phyloP scores from a whole-genome alignment of 345 rosid genomes.

The Pugionium dolabratum region DNA sequence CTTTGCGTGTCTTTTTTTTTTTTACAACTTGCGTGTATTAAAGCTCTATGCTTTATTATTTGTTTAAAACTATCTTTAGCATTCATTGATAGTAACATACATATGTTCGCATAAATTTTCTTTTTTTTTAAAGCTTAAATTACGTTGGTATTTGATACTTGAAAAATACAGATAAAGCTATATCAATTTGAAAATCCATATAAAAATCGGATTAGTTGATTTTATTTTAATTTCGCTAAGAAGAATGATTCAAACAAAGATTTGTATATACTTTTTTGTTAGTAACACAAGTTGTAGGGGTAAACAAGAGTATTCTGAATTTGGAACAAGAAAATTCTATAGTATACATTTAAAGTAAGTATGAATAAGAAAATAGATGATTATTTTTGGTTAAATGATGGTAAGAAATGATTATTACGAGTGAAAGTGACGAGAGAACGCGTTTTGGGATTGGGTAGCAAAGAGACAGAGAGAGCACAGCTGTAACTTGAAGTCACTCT shows the following conservation, averaged over 20 bases:
- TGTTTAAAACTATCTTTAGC: constrained; percentile 11
- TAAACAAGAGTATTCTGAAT: neutral
- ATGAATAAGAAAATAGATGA: neutral
- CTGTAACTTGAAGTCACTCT: constrained; percentile 39
- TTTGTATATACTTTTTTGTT: neutral
- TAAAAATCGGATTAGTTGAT: neutral
- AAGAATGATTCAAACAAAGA: neutral
- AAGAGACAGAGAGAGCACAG: constrained; percentile 40
- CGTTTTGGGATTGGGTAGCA: constrained; percentile 35
- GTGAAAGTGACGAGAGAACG: constrained; percentile 39
- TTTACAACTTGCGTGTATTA: neutral
- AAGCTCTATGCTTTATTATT: constrained; percentile 24
- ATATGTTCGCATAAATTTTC: constrained; percentile 1
- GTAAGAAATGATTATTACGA: neutral
- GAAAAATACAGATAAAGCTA: too few species aligned
- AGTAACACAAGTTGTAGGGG: neutral
- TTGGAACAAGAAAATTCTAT: too few species aligned
- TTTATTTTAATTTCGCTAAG: neutral
- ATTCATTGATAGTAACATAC: constrained; percentile 1
- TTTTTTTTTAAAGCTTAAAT: too few species aligned
- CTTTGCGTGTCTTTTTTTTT: constrained; percentile 27
- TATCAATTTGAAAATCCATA: neutral
- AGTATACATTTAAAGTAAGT: neutral
- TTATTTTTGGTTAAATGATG: neutral
- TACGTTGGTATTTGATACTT: neutral